Base-by-base conservation (phyloP, 352 stramenopile species). In the Phytophthora parvispora region DNA sequence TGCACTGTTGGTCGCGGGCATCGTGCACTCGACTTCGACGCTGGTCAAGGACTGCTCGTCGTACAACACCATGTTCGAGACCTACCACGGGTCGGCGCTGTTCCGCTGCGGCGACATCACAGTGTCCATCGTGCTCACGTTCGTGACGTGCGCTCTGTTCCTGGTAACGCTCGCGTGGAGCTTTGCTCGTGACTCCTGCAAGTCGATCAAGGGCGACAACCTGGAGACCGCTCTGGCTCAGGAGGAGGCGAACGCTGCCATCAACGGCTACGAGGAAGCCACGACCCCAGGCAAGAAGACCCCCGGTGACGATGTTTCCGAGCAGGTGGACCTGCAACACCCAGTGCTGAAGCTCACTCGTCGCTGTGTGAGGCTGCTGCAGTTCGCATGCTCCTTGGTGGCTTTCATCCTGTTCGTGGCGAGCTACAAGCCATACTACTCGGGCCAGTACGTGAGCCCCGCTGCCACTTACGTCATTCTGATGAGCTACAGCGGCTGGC, bases 381-480 rank as follows among this genome's bases (percentile, higher is more conserved):
- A 81, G 61, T 73, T 81, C 40, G 64, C 53, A 22, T 67, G 48
- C 56, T 69, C 69, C 0, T 15, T 67, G 3, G 56, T 77, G 12
- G 69, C 64, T 2, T 32, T 81, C 20, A 34, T 78, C 7, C 64
- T 38, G 38, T 69, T 60, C 3, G 60, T 71, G 28, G 27, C 54
- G n/a, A 66, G 68, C 60, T 81, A 78, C 73, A 66, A 67, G 34
- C 69, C 71, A 42, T 81, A 81, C 65, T 81, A 62, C 60, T 78
- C 64, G 6, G 73, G 73, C 40, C 73, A 78, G 52, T 81, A 78
- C 64, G 32, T 78, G 28, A 67, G 48, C 34, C 74, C 74, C 48
- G 68, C 61, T 57, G 53, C 69, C 48, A 76, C 56, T 12, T 81
- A 66, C 69, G 59, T 54, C 13, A 78, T 81, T 50, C 66, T 81